These are phyloP conservation scores for Nissolia schottii DNA, from an alignment of 306 rosid species.

Conservation along the genomic window DNA sequence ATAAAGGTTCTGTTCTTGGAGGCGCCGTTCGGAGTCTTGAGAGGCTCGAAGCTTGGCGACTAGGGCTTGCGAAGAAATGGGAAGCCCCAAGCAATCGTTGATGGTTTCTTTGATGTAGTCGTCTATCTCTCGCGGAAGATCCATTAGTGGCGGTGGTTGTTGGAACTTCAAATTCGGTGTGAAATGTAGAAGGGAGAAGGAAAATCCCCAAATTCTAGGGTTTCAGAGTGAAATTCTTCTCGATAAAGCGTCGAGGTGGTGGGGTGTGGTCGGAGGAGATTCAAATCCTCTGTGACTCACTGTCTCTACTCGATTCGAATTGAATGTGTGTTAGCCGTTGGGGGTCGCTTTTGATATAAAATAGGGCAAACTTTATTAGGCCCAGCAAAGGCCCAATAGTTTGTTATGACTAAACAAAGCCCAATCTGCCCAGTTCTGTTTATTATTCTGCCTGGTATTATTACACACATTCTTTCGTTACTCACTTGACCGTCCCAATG, in stretches of 20 bases:
- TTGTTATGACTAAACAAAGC: no score
- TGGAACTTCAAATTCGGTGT: background rate
- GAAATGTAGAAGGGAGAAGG: no score
- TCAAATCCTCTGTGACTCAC: background rate
- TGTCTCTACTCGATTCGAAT: slow-evolving; percentile 31
- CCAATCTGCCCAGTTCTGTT: no score
- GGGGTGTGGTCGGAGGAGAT: background rate
- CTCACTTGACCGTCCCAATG: no score
- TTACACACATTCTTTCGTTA: no score
- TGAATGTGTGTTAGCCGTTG: slow-evolving; percentile 60
- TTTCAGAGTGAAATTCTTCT: background rate
- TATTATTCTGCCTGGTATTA: no score
- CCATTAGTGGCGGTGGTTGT: slow-evolving; percentile 43
- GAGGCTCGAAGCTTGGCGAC: slow-evolving; percentile 61
- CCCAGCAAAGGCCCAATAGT: no score
- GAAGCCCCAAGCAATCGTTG: slow-evolving; percentile 56
- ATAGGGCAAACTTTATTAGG: no score
- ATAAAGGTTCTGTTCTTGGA: slow-evolving; percentile 38
- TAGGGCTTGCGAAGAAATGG: slow-evolving; percentile 43
- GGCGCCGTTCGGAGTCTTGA: slow-evolving; percentile 51
- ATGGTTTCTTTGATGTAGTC: slow-evolving; percentile 60
- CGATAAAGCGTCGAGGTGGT: background rate
- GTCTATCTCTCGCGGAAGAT: slow-evolving; percentile 49
- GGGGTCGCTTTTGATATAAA: slow-evolving; percentile 12
- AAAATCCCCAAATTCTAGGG: background rate